Conservation (phyloP, 2,329 filamentous ascomycete genomes). For the Hymenotorrendiella dingleyae region DNA sequence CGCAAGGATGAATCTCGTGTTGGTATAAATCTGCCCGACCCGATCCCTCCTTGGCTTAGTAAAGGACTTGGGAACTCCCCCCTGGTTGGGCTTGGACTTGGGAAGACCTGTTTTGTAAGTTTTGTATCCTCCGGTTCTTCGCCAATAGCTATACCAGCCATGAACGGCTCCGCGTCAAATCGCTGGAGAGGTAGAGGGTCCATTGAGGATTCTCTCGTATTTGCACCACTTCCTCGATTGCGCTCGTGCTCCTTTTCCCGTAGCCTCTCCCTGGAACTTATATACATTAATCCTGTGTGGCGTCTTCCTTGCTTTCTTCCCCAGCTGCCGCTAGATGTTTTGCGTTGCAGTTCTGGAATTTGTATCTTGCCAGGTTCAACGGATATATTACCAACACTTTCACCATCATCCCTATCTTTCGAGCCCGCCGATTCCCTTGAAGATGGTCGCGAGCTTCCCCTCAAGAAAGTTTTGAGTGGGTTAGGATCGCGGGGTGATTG, state of each 20-base stretch:
- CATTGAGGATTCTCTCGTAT: slow-evolving; percentile 34
- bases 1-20: slow-evolving; percentile 62
- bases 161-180: slow-evolving; percentile 29
- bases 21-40: slow-evolving; percentile 49
- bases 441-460: slow-evolving; percentile 49
- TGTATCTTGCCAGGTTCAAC: slow-evolving; percentile 49
- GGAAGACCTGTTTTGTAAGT: too few species aligned
- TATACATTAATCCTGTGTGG: slow-evolving; percentile 61
- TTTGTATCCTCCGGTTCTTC: slow-evolving; percentile 41
- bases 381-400: slow-evolving; percentile 59
- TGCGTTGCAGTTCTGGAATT: slow-evolving; percentile 44
- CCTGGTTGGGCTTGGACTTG: slow-evolving; percentile 10
- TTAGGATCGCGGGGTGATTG: slow-evolving; percentile 41
- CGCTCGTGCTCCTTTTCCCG: slow-evolving; percentile 57
- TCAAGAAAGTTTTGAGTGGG: slow-evolving; percentile 55
- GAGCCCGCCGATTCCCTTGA: slow-evolving; percentile 52
- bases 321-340: slow-evolving; percentile 57
- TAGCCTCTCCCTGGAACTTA: slow-evolving; percentile 65
- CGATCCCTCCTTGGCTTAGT: slow-evolving; percentile 25
- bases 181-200: slow-evolving; percentile 22
- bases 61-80: slow-evolving; percentile 8
- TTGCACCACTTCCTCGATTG: slow-evolving; percentile 45
- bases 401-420: slow-evolving; percentile 47
- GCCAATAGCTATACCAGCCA: slow-evolving; percentile 33
- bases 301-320: slow-evolving; percentile 48